These are phyloP conservation scores for Tuber umbilicatum DNA, from an alignment of 495 filamentous ascomycete species.

Conservation along the genomic window DNA sequence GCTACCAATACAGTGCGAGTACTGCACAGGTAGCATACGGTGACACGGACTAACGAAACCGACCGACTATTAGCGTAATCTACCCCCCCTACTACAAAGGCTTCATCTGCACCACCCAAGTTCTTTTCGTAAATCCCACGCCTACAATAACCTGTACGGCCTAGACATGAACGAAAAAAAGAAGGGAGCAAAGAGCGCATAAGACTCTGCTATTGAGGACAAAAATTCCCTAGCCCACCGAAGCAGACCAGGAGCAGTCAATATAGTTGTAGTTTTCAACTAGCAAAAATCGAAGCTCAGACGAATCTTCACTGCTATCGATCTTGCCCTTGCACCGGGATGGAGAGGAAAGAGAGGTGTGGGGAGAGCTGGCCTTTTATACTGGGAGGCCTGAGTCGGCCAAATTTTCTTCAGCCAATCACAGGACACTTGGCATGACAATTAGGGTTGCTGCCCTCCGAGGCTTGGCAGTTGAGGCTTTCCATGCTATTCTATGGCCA, in stretches of 20 bases:
- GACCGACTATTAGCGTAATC: not conserved
- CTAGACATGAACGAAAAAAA: slow-evolving; percentile 27
- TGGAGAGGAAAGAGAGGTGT: slow-evolving; percentile 40
- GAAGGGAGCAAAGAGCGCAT: slow-evolving; percentile 10
- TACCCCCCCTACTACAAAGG: not conserved
- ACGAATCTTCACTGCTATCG: slow-evolving; percentile 53
- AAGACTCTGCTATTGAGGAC: slow-evolving; percentile 15
- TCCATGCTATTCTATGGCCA: too few species aligned
- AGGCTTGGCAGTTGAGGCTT: not conserved
- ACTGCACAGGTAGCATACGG: not conserved
- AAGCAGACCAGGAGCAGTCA: slow-evolving; percentile 46
- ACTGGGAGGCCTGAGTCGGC: slow-evolving; percentile 11
- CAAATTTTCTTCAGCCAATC: slow-evolving; percentile 2
- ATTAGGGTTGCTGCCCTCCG: not conserved
- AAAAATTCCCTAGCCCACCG: slow-evolving; percentile 48
- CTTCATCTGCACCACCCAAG: not conserved
- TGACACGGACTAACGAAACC: not conserved
- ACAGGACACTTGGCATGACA: not conserved
- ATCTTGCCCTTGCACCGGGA: slow-evolving; percentile 52
- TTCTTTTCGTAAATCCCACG: slow-evolving; percentile 22
- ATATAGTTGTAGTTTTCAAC: slow-evolving; percentile 53
- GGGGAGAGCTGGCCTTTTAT: slow-evolving; percentile 32
- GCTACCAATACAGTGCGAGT: not conserved
- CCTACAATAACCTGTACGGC: slow-evolving; percentile 9
- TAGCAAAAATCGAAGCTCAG: slow-evolving; percentile 54